Evolutionary conservation across 163 green algal genomes (phyloP), one percentile per base, ranked within the genome.

Genomic region (Scenedesmus sp.): DNA sequence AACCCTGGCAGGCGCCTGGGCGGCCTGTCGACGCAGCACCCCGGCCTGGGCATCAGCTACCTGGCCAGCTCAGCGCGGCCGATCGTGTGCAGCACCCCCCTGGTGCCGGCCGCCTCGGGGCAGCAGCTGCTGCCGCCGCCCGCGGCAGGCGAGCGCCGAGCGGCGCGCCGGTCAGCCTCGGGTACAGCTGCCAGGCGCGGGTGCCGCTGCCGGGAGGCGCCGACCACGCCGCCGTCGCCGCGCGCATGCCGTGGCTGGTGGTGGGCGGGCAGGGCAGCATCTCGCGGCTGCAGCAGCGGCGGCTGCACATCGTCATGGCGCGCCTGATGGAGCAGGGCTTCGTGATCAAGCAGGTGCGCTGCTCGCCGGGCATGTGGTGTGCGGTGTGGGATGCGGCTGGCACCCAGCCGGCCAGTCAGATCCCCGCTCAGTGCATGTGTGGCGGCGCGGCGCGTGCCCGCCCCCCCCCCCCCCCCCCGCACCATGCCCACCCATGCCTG

Each of bases 271-370:
- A 76, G 33, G 46, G 70, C 72, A 65, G 78, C 49, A 44, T 80
- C 10, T 82, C 78, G 20, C 70, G 87, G 78, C 35, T 73, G 56
- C 53, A 86, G 53, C 76, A 87, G 87, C 51, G 42, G n/a, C 61
- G 79, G 51, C 43, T 91, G 78, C 42, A 83, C 30, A n/a, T 81
- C 2, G 18, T 91, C 15, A 72, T 37, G 51, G 42, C 24, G 15
- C 56, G n/a, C 7, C n/a, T 87, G 87, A 24, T 40, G 56, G 35
- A 81, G 16, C 6, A 61, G 18, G 78, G 78, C 35, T 91, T 91
- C 59, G 22, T 91, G 13, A 59, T 87, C 42, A 82, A 82, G 30
- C 76, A 81, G 84, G 84, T 89, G 65, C 22, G 68, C 44, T 43
- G n/a, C 12, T 86, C 42, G 2, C 20, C 20, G 20, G 15, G 73